Percentiles rank a stretch among this genome's conserved stretches.
Evolutionary conservation across 352 stramenopile species (phyloP).

Genomic region (Globisporangium middletonii): DNA sequence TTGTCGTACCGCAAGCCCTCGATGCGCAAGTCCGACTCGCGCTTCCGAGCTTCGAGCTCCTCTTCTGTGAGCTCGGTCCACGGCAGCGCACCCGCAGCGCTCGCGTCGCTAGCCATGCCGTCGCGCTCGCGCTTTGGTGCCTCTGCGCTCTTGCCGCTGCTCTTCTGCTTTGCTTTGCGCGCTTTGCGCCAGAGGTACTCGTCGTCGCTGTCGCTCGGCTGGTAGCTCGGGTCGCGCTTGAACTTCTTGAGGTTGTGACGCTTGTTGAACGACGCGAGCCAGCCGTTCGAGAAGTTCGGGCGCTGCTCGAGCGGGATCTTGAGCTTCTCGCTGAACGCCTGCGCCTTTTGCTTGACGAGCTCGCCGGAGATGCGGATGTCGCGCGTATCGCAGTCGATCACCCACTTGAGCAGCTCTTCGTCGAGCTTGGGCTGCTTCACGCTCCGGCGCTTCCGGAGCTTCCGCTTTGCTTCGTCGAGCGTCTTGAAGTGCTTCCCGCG

Average conservation of each 20-base stretch:
- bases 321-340: conserved; percentile 15
- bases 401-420: conserved; percentile 16
- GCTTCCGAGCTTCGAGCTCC: conserved; percentile 15
- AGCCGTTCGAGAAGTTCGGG: conserved; percentile 70
- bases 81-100: not conserved
- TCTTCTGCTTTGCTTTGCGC: conserved; percentile 1
- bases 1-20: conserved; percentile 18
- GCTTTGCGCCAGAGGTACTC: conserved; percentile 15
- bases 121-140: not conserved
- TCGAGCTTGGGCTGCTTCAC: conserved; percentile 17
- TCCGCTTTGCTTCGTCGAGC: conserved; percentile 69
- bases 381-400: conserved; percentile 13
- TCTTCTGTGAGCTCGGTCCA: conserved; percentile 14
- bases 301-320: conserved; percentile 8
- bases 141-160: not conserved
- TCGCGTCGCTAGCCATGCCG: not conserved
- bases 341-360: conserved; percentile 15
- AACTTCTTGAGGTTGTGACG: conserved; percentile 28
- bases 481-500: conserved; percentile 57
- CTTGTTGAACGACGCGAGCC: conserved; percentile 76
- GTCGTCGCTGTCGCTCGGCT: conserved; percentile 13
- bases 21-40: conserved; percentile 17
- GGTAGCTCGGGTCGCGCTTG: conserved; percentile 14
- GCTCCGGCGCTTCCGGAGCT: conserved; percentile 26
- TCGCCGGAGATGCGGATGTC: conserved; percentile 18